These are phyloP conservation scores for Rutstroemia sp. DNA, from an alignment of 2,329 filamentous ascomycete species.

Conservation along the genomic window DNA sequence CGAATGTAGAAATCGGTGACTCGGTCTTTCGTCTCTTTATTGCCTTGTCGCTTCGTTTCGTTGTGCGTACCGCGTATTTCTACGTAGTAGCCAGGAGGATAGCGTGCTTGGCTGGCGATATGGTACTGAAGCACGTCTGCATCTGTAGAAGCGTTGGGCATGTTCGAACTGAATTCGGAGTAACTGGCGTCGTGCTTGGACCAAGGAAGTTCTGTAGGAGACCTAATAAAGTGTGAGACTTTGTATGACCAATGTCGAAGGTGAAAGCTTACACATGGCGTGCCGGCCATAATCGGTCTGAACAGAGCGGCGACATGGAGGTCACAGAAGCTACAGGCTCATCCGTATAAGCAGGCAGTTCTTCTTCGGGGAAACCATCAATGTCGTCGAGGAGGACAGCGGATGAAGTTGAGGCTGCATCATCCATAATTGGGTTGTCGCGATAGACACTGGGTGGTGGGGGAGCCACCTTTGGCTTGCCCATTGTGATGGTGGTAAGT, in stretches of 20 bases:
- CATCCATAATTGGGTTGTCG: conserved; percentile 17
- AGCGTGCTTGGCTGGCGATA: conserved; percentile 21
- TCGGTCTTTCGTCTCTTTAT: conserved; percentile 41
- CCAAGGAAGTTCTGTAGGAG: conserved; percentile 18
- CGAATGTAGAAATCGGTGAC: conserved; percentile 52
- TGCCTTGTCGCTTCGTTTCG: conserved; percentile 21
- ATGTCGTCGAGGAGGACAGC: conserved; percentile 19
- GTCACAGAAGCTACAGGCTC: neutral
- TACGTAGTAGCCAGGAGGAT: conserved; percentile 22
- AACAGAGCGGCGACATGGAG: neutral
- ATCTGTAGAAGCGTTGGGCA: conserved; percentile 21
- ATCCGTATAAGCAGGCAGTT: conserved; percentile 15
- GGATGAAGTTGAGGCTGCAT: conserved; percentile 21
- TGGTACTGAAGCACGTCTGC: conserved; percentile 15
- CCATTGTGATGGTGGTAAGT: neutral
- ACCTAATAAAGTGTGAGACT: conserved; percentile 6
- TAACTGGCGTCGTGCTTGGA: conserved; percentile 16
- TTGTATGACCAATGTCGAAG: neutral
- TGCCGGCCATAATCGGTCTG: neutral
- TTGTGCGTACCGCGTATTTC: conserved; percentile 27
- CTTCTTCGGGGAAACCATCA: conserved; percentile 11
- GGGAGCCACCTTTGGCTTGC: neutral
- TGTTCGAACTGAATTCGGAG: conserved; percentile 21
- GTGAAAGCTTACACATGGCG: neutral
- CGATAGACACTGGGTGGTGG: conserved; percentile 12